Evolutionary conservation across 2,329 filamentous ascomycete species (phyloP), one percentile per base, ranked within the genome.

Genomic region (Thyridium curvatum): DNA sequence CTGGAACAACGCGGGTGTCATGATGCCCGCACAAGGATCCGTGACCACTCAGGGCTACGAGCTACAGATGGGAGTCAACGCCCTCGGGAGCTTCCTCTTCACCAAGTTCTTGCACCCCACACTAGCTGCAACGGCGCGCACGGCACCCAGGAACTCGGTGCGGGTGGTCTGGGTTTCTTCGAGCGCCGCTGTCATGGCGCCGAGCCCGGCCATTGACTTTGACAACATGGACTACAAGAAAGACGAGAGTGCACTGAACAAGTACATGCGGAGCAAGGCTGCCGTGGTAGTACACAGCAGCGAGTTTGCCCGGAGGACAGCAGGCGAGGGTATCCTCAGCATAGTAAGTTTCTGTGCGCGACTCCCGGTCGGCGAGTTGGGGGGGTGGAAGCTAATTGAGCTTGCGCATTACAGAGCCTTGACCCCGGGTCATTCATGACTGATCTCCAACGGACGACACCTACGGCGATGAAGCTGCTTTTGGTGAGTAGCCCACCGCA

Each of bases 1-100:
- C 21, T 56, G 59, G 42, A 60, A 67, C 45, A 67, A 67, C 46
- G 64, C 65, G 1, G 63, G 54, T 5, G 51, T 66, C 26, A 66
- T 65, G 60, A 43, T 47, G 3, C 54, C 60, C 2, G 60, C 61
- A 1, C 38, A 46, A 5, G 60, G 58, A 4, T 60, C 55, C 35
- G 59, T 55, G 41, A 58, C 60, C 14, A 51, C 53, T 8, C 56
- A 60, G 42, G 53, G 55, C 16, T 50, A 55, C 38, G 56, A 60
- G 42, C 45, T 57, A 18, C 54, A 60, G 41, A 41, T 59, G 8
- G 56, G 52, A 28, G 48, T 47, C 18, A 60, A 59, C 35, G 44
- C 41, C 29, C 42, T 60, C 12, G 56, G 49, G 2, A 50, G 46
- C 8, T 55, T 55, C 39, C 48, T 59, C 1, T 51, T 60, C 38